A percentile compares a stretch with the other conserved stretches of the same genome.
Evolutionary conservation across 2,329 filamentous ascomycete species (phyloP).

Genomic region (Drechslerella coelobrocha): DNA sequence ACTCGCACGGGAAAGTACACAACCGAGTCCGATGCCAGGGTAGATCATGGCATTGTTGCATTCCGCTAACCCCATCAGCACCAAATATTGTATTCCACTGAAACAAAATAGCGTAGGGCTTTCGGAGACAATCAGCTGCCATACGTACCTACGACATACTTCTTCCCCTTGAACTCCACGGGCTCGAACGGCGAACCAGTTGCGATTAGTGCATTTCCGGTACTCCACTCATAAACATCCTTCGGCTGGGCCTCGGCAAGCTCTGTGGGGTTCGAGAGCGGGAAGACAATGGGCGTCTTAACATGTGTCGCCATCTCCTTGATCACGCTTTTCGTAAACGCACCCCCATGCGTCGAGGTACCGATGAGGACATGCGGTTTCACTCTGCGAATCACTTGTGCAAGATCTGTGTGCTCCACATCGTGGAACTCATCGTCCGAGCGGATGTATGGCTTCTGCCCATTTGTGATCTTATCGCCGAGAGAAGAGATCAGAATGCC

Average conservation of each 20-base stretch:
- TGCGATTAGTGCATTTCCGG: conserved; percentile 77
- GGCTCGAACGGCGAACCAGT: conserved; percentile 84
- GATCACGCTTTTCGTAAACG: conserved; percentile 78
- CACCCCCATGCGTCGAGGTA: conserved; percentile 77
- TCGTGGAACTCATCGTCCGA: conserved; percentile 69
- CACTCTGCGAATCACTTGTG: conserved; percentile 72
- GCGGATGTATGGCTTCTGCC: conserved; percentile 72
- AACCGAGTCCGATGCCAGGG: conserved; percentile 82
- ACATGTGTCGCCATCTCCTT: conserved; percentile 77
- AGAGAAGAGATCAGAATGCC: conserved; percentile 74
- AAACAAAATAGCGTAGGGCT: conserved; percentile 58
- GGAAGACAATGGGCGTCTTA: conserved; percentile 77
- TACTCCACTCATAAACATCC: conserved; percentile 79
- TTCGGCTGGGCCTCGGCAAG: conserved; percentile 81
- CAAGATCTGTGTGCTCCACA: conserved; percentile 66
- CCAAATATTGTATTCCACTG: conserved; percentile 58
- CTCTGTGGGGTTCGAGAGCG: conserved; percentile 82
- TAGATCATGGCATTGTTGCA: conserved; percentile 90
- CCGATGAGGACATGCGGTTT: conserved; percentile 83
- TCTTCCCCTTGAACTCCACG: conserved; percentile 67
- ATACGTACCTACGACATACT: conserved; percentile 64
- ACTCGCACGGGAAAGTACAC: conserved; percentile 72
- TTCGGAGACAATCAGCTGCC: background rate
- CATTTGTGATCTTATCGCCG: conserved; percentile 68
- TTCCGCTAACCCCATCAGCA: conserved; percentile 65